Evolutionary conservation across 495 filamentous ascomycete genomes (phyloP), one percentile per base, ranked within the genome.

Genomic region (Penicillium goetzii): DNA sequence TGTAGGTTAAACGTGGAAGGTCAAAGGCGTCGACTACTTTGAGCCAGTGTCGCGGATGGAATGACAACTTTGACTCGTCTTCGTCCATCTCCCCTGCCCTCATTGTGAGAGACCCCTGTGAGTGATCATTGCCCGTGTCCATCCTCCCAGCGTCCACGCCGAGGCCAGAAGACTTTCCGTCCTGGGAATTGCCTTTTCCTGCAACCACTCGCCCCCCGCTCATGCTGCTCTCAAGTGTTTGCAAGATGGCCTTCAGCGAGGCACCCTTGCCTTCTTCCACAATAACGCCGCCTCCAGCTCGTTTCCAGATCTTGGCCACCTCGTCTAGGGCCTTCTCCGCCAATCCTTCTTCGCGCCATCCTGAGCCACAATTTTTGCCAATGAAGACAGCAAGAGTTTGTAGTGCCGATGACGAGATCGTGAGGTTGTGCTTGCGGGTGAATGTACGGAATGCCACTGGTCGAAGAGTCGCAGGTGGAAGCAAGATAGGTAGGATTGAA

Each of bases 341-440:
- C 11, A 97, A 79, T 0, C 95, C 95, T 74, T 94, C 92, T 78
- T 98, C 92, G 64, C 95, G 85, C 95, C 95, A 99, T 87, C 89
- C 93, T 40, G 92, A 90, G 50, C 95, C 95, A 72, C 95, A 99
- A 73, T 97, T 89, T 55, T 89, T 90, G 14, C 95, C 95, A 40
- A 98, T 89, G 70, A 98, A 98, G 0, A 85, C 83, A 14, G 96
- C 93, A 25, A 99, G 81, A 11, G 88, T 85, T 73, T 92, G 86
- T 1, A 99, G 82, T 0, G 95, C 91, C 10, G 92, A 84, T 0
- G 94, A 94, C 4, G 92, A 97, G 41, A 99, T 88, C 0, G 93
- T 98, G 40, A 99, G 82, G 72, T 93, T 94, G 76, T 99, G 92
- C 69, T 99, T 99, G 78, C 97, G 96, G 8, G 95, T 99, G 66